A percentile compares a stretch with the other conserved stretches of the same genome.
Evolutionary conservation across 805 yeast genomes (phyloP).

Genomic region (Isabelozyma heimii): DNA sequence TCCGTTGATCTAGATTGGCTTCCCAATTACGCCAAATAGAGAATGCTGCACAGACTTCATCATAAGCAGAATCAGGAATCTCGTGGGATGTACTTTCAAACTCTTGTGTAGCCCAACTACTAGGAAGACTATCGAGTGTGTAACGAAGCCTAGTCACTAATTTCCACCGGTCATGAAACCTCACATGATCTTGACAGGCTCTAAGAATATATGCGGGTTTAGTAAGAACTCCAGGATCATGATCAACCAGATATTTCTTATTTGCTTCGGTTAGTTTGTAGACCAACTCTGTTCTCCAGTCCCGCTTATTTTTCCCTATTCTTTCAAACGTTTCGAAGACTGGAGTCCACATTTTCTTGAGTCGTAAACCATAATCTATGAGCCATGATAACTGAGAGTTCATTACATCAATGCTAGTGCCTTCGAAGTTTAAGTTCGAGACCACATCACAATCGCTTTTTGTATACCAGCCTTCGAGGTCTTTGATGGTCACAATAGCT

Average conservation of each 20-base stretch:
- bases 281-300: slow-evolving; percentile 32
- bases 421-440: slow-evolving; percentile 17
- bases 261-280: slow-evolving; percentile 42
- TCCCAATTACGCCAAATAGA: slow-evolving; percentile 93
- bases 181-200: slow-evolving; percentile 66
- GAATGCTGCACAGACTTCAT: slow-evolving; percentile 57
- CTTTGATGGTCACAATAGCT: slow-evolving; percentile 15
- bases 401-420: slow-evolving; percentile 14
- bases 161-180: slow-evolving; percentile 87
- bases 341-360: slow-evolving; percentile 9
- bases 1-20: slow-evolving; percentile 38
- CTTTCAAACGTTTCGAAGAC: slow-evolving; percentile 14
- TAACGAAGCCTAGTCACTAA: slow-evolving; percentile 77
- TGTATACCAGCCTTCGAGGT: slow-evolving; percentile 38
- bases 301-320: slow-evolving; percentile 6
- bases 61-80: slow-evolving; percentile 50
- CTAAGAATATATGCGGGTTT: slow-evolving; percentile 82
- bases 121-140: slow-evolving; percentile 58
- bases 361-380: slow-evolving; percentile 11
- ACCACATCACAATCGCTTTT: slow-evolving; percentile 10
- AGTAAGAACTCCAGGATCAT: slow-evolving; percentile 88
- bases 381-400: slow-evolving; percentile 20
- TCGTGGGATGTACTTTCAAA: slow-evolving; percentile 25
- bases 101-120: slow-evolving; percentile 40
- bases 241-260: slow-evolving; percentile 48